Percentiles rank a stretch among this genome's conserved stretches.
Evolutionary conservation across 1,284 basidiomycete genomes (phyloP).

Genomic region (Dichomitus squalens): DNA sequence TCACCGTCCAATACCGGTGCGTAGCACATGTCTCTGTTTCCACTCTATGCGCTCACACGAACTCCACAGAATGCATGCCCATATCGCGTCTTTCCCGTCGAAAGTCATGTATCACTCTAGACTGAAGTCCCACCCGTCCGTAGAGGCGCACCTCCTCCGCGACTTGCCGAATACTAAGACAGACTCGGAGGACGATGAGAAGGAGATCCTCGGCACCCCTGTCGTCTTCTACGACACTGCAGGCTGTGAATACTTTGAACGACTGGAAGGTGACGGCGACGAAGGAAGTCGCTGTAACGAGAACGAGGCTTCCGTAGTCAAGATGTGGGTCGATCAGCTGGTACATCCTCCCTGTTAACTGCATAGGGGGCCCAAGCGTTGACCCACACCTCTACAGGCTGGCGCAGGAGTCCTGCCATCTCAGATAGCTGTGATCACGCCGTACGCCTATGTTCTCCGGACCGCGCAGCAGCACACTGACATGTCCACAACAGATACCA

Average conservation of each 20-base stretch:
- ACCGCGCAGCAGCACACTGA: not conserved
- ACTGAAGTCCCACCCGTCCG: constrained; percentile 73
- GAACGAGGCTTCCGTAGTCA: constrained; percentile 89
- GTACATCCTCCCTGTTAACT: constrained; percentile 44
- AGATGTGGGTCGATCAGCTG: constrained; percentile 78
- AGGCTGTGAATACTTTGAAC: constrained; percentile 90
- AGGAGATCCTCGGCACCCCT: constrained; percentile 73
- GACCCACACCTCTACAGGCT: constrained; percentile 49
- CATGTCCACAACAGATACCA: constrained; percentile 58
- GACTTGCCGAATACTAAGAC: constrained; percentile 64
- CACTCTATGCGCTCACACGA: not conserved
- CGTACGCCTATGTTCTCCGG: constrained; percentile 49
- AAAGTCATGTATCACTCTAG: constrained; percentile 77
- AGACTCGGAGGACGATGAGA: constrained; percentile 59
- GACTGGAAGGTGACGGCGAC: constrained; percentile 65
- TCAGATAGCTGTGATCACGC: constrained; percentile 91
- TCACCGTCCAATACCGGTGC: constrained; percentile 86
- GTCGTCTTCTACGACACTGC: constrained; percentile 95
- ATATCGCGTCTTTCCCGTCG: constrained; percentile 90
- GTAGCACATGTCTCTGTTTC: constrained; percentile 23
- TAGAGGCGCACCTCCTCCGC: constrained; percentile 69
- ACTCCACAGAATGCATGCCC: constrained; percentile 75
- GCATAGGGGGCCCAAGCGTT: not conserved
- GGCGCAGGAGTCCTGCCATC: constrained; percentile 65
- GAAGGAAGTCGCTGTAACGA: constrained; percentile 91